Evolutionary conservation across 371 early-diverging fungal species (phyloP).

Genomic region (Mortierella sp.): DNA sequence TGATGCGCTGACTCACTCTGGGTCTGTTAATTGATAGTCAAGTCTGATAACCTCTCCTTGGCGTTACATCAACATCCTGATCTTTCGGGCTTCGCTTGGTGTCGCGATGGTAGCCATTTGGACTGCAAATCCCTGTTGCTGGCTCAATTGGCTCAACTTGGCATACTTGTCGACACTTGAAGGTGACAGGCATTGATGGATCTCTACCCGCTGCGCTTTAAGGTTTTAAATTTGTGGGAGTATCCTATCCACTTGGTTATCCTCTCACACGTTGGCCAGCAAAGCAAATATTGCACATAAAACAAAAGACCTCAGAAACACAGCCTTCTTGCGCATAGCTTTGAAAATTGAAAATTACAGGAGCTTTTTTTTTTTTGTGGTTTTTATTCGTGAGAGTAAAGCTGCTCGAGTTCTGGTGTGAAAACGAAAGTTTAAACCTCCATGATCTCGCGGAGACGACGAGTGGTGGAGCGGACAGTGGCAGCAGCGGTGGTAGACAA

Average conservation of each 20-base stretch:
- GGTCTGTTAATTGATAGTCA: background rate
- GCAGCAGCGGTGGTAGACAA: slow-evolving; percentile 94
- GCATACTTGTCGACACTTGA: too few species aligned
- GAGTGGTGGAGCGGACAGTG: slow-evolving; percentile 93
- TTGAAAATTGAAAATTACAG: background rate
- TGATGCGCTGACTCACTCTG: slow-evolving; percentile 25
- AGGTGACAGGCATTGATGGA: too few species aligned
- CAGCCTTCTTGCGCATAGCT: background rate
- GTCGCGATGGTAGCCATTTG: too few species aligned
- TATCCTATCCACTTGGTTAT: too few species aligned
- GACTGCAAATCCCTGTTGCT: too few species aligned
- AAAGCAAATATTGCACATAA: background rate
- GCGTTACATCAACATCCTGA: too few species aligned
- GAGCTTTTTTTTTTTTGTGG: slow-evolving; percentile 17
- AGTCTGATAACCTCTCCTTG: too few species aligned
- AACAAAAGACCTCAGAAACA: background rate
- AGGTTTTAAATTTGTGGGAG: background rate
- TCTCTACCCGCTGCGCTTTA: too few species aligned
- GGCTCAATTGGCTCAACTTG: too few species aligned
- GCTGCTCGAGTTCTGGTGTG: slow-evolving; percentile 43
- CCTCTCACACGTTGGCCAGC: too few species aligned
- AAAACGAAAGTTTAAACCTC: slow-evolving; percentile 80
- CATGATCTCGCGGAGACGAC: slow-evolving; percentile 97
- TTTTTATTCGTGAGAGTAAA: slow-evolving; percentile 47
- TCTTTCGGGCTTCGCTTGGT: too few species aligned